Evolutionary conservation across 192 early-diverging fungal genomes (phyloP), one percentile per base, ranked within the genome.

Genomic region (Backusella circina): DNA sequence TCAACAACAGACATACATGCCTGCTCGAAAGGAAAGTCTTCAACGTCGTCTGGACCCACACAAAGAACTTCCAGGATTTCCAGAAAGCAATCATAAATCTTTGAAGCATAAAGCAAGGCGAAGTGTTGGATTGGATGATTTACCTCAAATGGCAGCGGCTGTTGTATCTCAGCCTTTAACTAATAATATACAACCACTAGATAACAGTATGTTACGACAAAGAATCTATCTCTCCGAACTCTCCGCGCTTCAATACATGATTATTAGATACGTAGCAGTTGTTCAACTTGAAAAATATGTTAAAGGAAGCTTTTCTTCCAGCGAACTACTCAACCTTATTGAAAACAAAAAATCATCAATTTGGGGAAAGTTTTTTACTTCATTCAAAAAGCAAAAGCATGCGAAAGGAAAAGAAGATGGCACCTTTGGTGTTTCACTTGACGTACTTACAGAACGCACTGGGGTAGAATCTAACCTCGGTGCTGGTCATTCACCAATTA

Each of bases 361-460:
- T 6, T 97, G 95, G 95, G 85, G 83, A 7, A 87, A 90, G 38
- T 88, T 89, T 67, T 88, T 89, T 16, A 90, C 89, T 26, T 83
- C 88, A 2, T 86, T 94, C 35, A 69, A 69, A 35, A 92, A 91
- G 77, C 73, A 81, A 65, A 75, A 76, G 33, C 47, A 44, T 7
- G 8, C 65, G 39, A 87, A 86, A 74, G 76, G 81, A n/a, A 90
- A 87, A 84, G 79, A 77, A 69, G 91, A 89, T 54, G 95, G 93
- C 2, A 98, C 95, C 0, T 99, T 99, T 87, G 96, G 96, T 51
- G 93, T 95, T 5, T 87, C 93, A 4, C 82, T 99, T 26, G 96
- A 98, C 57, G 83, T 86, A 15, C 83, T 99, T 31, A 88, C 96
- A 13, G 92, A 97, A 69, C 84, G 90, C 41, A 91, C 95, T 75